phyloP scores from a whole-genome alignment of 306 rosid species.

The Cicer chorassanicum region DNA sequence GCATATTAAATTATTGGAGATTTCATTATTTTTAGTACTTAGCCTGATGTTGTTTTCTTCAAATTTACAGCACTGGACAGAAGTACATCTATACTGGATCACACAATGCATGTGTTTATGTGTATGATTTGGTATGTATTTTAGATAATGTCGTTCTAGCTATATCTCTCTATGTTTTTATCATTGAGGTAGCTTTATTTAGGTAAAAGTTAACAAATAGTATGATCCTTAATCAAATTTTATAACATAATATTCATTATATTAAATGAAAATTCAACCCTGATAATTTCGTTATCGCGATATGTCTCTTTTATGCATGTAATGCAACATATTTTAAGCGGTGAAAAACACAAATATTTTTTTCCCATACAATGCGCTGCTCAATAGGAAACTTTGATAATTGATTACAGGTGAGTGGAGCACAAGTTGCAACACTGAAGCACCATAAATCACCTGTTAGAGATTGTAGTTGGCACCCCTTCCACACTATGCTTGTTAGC shows the following conservation, averaged over 20 bases:
- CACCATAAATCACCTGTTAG: constrained; percentile 89
- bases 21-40: constrained; percentile 25
- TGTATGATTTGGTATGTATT: constrained; percentile 86
- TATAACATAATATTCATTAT: neutral
- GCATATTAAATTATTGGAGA: constrained; percentile 6
- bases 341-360: neutral
- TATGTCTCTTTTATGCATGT: constrained; percentile 28
- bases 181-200: neutral
- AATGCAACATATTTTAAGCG: neutral
- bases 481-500: constrained; percentile 77
- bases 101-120: constrained; percentile 74
- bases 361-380: neutral
- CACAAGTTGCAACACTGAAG: constrained; percentile 80
- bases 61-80: constrained; percentile 90
- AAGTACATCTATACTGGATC: constrained; percentile 98
- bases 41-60: constrained; percentile 24
- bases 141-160: constrained; percentile 14
- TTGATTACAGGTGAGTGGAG: constrained; percentile 73
- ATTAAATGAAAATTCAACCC: neutral
- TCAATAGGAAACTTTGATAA: constrained; percentile 16
- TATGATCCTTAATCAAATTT: constrained; percentile 8
- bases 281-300: neutral
- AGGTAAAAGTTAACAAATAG: constrained; percentile 13
- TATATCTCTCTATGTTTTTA: neutral
- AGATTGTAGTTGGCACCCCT: constrained; percentile 99